Evolutionary conservation across 73 alveolate species (phyloP), one percentile per base, ranked within the genome.

Genomic region (Paraurostyla sp.): DNA sequence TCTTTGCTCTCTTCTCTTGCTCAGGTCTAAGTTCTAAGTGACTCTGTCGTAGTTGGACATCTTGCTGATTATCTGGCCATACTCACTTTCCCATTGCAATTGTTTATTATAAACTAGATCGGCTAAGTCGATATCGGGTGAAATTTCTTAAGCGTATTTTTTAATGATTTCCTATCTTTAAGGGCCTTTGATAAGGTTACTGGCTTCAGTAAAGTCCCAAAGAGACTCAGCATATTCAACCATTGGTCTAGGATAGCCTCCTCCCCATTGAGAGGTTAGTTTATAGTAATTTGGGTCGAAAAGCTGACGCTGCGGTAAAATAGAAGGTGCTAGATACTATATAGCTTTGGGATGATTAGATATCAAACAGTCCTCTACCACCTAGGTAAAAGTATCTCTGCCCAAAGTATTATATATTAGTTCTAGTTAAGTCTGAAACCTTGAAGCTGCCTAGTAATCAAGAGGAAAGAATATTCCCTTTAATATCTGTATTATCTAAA

Each of bases 241-340:
- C 3, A 48, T 36, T 22, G 87, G 87, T n/a, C 57, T n/a, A 20
- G 87, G 87, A 48, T 73, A 73, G 3, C 87, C 87, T 7, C 87
- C 68, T 13, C 51, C 87, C 87, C 87, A 73, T 45, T 43, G 4
- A 73, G 71, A 43, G 2, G 87, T 73, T 13, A 73, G 11, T 48
- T 45, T 73, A 50, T 6, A 73, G 71, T 73, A 73, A 27, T 73
- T 45, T 23, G 57, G 59, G 27, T 43, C 87, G 29, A 73, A 43
- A 18, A 11, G 7, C 49, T 73, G 41, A 20, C 87, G 41, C 45
- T 43, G 22, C 0, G 87, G 87, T 2, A 73, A 23, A 32, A 73
- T 25, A 0, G 68, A 48, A 11, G 87, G 87, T 1, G 71, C 71
- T 13, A 73, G 50, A 45, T 73, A 50, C n/a, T 73, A 43, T 6